A percentile compares a stretch with the other conserved stretches of the same genome.
Conservation (phyloP, 2,329 filamentous ascomycete genomes). For the Calonectria multiphialidica region DNA sequence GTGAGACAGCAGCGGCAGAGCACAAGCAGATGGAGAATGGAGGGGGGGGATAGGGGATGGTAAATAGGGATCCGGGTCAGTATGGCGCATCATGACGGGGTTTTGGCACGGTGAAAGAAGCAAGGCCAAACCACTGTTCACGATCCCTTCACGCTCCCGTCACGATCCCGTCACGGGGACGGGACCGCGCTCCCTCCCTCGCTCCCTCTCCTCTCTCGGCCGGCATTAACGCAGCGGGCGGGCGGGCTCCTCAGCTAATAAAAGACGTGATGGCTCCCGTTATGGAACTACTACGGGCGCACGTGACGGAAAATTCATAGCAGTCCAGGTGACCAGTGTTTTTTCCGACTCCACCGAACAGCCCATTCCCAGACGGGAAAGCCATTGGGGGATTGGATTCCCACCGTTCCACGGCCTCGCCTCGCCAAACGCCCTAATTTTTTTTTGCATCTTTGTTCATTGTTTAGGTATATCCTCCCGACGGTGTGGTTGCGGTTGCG, state of each 20-base stretch:
- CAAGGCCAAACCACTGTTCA: too few relatives aligned
- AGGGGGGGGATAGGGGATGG: not conserved
- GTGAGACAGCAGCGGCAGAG: not conserved
- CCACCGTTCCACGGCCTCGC: conserved; percentile 20
- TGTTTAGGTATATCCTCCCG: not conserved
- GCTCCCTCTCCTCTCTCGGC: not conserved
- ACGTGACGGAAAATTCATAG: conserved; percentile 44
- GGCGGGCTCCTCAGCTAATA: not conserved
- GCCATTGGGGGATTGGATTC: conserved; percentile 26
- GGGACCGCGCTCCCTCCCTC: too few relatives aligned
- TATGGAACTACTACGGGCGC: conserved; percentile 12
- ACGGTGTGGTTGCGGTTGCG: not conserved
- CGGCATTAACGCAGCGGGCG: not conserved
- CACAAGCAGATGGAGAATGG: not conserved
- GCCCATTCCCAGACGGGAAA: conserved; percentile 36
- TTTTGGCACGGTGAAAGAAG: too few relatives aligned
- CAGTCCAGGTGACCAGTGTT: conserved; percentile 41
- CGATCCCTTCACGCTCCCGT: too few relatives aligned
- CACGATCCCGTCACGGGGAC: too few relatives aligned
- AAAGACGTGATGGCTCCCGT: conserved; percentile 10
- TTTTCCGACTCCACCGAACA: conserved; percentile 40
- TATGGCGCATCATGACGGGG: too few relatives aligned
- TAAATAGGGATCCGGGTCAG: not conserved
- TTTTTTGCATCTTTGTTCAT: not conserved
- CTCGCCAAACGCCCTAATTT: conserved; percentile 16